Evolutionary conservation across 1,284 basidiomycete species (phyloP).

Genomic region (Leccinum subrobustum): DNA sequence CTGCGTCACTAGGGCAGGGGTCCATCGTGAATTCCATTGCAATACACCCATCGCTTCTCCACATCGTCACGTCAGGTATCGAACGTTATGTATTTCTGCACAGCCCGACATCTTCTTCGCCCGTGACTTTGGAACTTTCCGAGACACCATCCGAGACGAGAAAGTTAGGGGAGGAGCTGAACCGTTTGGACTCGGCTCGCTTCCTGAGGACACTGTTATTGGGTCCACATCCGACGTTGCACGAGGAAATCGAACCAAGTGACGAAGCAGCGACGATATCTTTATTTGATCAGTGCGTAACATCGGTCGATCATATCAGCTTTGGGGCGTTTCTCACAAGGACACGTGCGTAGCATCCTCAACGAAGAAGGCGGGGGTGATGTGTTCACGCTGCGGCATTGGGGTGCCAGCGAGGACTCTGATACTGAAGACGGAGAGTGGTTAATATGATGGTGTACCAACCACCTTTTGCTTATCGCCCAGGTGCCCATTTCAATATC

Average conservation of each 20-base stretch:
- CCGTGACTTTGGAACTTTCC: constrained; percentile 44
- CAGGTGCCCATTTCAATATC: not conserved
- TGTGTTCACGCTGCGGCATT: constrained; percentile 45
- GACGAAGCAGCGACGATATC: constrained; percentile 41
- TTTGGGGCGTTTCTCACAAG: constrained; percentile 5
- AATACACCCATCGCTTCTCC: constrained; percentile 68
- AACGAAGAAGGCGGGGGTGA: constrained; percentile 49
- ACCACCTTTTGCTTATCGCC: not conserved
- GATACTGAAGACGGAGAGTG: constrained; percentile 25
- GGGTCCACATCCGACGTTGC: constrained; percentile 26
- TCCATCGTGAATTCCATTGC: constrained; percentile 74
- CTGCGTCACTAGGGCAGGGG: constrained; percentile 50
- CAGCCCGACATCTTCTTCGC: constrained; percentile 53
- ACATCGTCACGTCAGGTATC: constrained; percentile 67
- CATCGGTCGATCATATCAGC: constrained; percentile 10
- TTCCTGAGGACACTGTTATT: constrained; percentile 35
- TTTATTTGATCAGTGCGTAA: constrained; percentile 51
- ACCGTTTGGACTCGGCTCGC: constrained; percentile 32
- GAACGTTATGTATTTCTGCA: constrained; percentile 71
- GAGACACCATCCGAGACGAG: constrained; percentile 50
- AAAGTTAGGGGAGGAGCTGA: constrained; percentile 34
- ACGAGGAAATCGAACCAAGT: constrained; percentile 33
- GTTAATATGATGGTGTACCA: constrained; percentile 22
- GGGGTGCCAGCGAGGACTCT: constrained; percentile 29
- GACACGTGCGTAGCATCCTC: constrained; percentile 38